These are phyloP conservation scores for Globisporangium mamillatum DNA, from an alignment of 352 stramenopile genomes.

Conservation along the genomic window DNA sequence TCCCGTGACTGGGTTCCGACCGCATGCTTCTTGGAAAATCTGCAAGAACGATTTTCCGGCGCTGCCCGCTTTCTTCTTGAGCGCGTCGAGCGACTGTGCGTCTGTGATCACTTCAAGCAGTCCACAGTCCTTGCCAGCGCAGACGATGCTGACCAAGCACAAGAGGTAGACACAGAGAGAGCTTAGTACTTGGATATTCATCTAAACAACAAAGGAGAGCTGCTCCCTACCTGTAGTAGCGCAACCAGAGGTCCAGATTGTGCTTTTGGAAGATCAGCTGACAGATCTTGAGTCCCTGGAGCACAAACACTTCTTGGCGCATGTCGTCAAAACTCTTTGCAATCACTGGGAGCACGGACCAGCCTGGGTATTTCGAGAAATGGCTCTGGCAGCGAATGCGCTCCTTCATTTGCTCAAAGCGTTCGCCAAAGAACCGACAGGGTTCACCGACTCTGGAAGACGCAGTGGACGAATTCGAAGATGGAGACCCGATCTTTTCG, in stretches of 20 bases:
- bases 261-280: slow-evolving; percentile 93
- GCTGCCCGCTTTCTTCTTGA: slow-evolving; percentile 89
- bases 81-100: slow-evolving; percentile 93
- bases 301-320: slow-evolving; percentile 95
- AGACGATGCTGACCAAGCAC: slow-evolving; percentile 76
- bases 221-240: slow-evolving; percentile 77
- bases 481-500: not conserved
- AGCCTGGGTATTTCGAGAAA: slow-evolving; percentile 66
- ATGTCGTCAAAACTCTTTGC: slow-evolving; percentile 98
- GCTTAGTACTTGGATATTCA: not conserved
- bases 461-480: slow-evolving; percentile 5
- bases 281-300: slow-evolving; percentile 93
- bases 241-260: slow-evolving; percentile 87
- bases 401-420: slow-evolving; percentile 88
- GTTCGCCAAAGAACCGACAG: slow-evolving; percentile 70
- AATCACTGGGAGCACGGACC: slow-evolving; percentile 90
- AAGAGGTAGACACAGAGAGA: not conserved
- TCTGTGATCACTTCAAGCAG: slow-evolving; percentile 95
- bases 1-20: slow-evolving; percentile 37
- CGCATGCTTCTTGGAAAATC: slow-evolving; percentile 54
- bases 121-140: slow-evolving; percentile 89
- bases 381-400: slow-evolving; percentile 75
- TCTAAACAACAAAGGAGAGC: not conserved
- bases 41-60: slow-evolving; percentile 28
- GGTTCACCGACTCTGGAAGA: slow-evolving; percentile 20